Percentiles rank a stretch among this genome's conserved stretches.
Evolutionary conservation across 176 grass and related monocot species (phyloP).

Genomic region (Oryza glumipatula): DNA sequence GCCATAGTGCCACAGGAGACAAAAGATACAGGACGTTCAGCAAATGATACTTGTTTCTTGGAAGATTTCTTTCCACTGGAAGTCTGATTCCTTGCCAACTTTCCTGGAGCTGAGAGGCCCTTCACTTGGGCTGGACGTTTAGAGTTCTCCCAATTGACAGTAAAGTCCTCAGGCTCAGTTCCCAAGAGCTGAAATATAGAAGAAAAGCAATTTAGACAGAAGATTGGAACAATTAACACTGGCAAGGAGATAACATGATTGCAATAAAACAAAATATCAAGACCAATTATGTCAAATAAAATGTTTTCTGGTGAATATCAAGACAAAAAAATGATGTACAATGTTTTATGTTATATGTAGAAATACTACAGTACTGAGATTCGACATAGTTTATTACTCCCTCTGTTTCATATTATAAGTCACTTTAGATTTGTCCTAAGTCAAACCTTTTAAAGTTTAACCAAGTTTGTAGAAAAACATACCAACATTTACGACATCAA

Average conservation of each 20-base stretch:
- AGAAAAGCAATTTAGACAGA: slow-evolving; percentile 9
- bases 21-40: slow-evolving; percentile 72
- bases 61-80: slow-evolving; percentile 44
- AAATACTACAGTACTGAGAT: neutral
- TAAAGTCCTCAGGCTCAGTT: slow-evolving; percentile 60
- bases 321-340: neutral
- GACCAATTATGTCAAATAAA: neutral
- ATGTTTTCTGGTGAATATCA: neutral
- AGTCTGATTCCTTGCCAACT: slow-evolving; percentile 43
- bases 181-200: slow-evolving; percentile 62
- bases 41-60: slow-evolving; percentile 50
- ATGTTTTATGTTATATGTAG: neutral
- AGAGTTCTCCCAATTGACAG: slow-evolving; percentile 48
- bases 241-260: slow-evolving; percentile 20
- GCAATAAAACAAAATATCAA: neutral
- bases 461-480: no score
- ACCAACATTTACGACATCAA: no score
- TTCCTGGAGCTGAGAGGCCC: slow-evolving; percentile 46
- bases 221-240: slow-evolving; percentile 6
- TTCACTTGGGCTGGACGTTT: slow-evolving; percentile 43
- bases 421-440: no score
- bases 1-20: slow-evolving; percentile 72
- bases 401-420: no score
- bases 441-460: no score
- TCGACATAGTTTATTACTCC: neutral